Percentiles rank a stretch among this genome's conserved stretches.
These are phyloP conservation scores for Gonium pectorale DNA, from an alignment of 139 green algal species.

Conservation along the genomic window DNA sequence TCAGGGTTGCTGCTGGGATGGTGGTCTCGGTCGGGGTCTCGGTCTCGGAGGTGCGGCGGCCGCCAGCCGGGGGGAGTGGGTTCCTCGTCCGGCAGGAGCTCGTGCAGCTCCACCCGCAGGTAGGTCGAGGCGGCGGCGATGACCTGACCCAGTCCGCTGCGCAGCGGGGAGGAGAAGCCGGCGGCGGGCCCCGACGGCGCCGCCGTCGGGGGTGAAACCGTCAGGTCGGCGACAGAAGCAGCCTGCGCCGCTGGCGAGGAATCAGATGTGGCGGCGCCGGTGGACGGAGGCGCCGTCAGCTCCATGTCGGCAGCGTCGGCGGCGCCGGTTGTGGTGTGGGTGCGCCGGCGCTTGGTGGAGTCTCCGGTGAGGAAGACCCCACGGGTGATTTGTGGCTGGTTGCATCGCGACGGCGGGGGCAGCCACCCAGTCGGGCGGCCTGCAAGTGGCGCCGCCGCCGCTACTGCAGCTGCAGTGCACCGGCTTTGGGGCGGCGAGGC, in stretches of 20 bases:
- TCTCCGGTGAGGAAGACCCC: too few species aligned
- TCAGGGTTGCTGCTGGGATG: not conserved
- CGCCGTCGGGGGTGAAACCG: not conserved
- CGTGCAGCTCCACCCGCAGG: conserved; percentile 75
- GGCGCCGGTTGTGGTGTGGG: too few species aligned
- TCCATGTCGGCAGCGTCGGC: too few species aligned
- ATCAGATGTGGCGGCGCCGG: too few species aligned
- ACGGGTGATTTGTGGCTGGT: too few species aligned
- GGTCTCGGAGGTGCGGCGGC: not conserved
- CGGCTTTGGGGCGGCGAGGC: too few species aligned
- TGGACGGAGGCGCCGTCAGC: too few species aligned
- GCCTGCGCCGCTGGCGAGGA: conserved; percentile 11
- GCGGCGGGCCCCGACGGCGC: not conserved
- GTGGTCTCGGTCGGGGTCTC: not conserved
- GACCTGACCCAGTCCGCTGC: conserved; percentile 66
- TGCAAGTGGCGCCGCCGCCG: too few species aligned
- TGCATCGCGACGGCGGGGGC: too few species aligned
- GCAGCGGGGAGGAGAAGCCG: not conserved
- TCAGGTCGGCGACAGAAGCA: not conserved
- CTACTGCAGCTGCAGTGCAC: too few species aligned
- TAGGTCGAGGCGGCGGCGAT: conserved; percentile 88
- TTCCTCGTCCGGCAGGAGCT: not conserved
- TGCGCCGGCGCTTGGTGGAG: too few species aligned
- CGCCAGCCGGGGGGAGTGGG: conserved; percentile 25
- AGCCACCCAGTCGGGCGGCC: too few species aligned